Base-by-base conservation (phyloP, 2,329 filamentous ascomycete species). In the Fusarium subglutinans region DNA sequence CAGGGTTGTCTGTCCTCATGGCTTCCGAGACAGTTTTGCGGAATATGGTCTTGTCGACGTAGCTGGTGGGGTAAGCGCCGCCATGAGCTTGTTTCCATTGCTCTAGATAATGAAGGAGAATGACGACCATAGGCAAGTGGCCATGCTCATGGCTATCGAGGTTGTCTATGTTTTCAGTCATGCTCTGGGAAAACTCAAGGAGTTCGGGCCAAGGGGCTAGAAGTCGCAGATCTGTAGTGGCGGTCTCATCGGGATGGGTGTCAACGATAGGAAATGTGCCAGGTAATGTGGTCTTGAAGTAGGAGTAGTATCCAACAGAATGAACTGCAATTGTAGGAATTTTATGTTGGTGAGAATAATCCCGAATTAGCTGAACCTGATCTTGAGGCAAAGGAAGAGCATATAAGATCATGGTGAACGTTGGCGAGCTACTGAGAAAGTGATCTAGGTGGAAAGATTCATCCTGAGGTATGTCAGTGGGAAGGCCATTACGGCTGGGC, bases 241-340 rank as follows among this genome's bases (percentile, higher is more conserved):
- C 91, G 44, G 94, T 93, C 45, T 94, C 91, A 72, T 97, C 95
- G 2, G 96, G 96, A 79, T 99, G 96, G 50, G 96, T 98, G 80
- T 99, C 96, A 72, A 99, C 93, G 65, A 99, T 93, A 10, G 96
- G 95, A 77, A 97, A 98, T 35, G 91, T 90, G n/a, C 90, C 86
- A 15, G 94, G 92, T 35, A 98, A 85, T 75, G 90, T 87, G 35
- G 97, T 87, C n/a, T 91, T 93, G 81, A 98, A 97, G 75, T 93
- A 94, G 5, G 94, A 93, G 82, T 96, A 97, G 84, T 97, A 98
- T 35, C 96, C 96, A 45, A 93, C 89, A n/a, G 93, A 98, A 80
- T 97, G 94, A 50, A 96, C 89, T 73, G 95, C 91, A 66, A 98
- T 88, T 20, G 95, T 84, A 2, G 96, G 95, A 24, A 93, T 92